Conservation (phyloP, 2,329 filamentous ascomycete species). For the Colletotrichum gloeosporioides region DNA sequence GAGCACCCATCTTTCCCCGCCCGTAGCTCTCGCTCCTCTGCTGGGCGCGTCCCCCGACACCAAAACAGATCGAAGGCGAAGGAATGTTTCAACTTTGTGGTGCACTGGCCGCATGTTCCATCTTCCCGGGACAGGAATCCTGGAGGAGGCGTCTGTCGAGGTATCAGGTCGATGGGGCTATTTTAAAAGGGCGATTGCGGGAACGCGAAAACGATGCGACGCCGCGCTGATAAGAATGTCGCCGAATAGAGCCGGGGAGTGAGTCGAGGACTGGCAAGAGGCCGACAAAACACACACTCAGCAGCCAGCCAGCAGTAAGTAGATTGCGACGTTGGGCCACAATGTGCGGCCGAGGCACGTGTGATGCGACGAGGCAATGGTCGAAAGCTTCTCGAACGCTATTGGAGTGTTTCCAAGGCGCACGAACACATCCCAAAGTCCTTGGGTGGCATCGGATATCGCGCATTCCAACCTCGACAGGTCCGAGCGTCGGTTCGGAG, state of each 20-base stretch:
- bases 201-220: neutral
- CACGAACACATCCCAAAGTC: neutral
- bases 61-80: neutral
- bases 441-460: neutral
- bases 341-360: neutral
- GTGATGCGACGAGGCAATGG: neutral
- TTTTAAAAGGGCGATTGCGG: neutral
- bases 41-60: neutral
- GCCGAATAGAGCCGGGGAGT: neutral
- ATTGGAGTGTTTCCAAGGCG: neutral
- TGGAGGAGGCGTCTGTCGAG: neutral
- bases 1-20: neutral
- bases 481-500: neutral
- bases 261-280: neutral
- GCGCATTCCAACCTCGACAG: neutral
- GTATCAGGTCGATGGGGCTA: neutral
- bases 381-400: neutral
- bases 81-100: neutral
- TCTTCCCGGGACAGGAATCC: neutral
- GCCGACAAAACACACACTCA: neutral
- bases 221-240: neutral
- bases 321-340: neutral
- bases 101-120: neutral
- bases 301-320: neutral
- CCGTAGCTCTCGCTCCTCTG: neutral